A percentile compares a stretch with the other conserved stretches of the same genome.
Evolutionary conservation across 495 filamentous ascomycete genomes (phyloP).

Genomic region (Monascus purpureus): DNA sequence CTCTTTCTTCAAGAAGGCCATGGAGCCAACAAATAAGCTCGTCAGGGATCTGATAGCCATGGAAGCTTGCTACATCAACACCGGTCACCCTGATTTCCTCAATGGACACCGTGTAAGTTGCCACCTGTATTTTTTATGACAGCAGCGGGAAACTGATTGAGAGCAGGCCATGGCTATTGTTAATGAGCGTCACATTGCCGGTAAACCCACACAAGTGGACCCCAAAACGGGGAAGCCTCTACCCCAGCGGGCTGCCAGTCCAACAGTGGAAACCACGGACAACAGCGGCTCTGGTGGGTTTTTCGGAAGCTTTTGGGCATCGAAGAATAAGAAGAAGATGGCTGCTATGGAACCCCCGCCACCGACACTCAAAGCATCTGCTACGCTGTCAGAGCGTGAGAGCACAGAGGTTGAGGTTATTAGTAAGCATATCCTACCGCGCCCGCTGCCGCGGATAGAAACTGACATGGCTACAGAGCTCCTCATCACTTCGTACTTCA

Average conservation of each 20-base stretch:
- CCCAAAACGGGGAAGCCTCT: constrained; percentile 97
- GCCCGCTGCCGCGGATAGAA: not conserved
- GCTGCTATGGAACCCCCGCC: constrained; percentile 96
- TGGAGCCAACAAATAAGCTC: constrained; percentile 95
- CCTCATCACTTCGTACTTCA: constrained; percentile 92
- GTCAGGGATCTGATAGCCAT: constrained; percentile 86
- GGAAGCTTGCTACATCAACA: constrained; percentile 98
- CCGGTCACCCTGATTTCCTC: constrained; percentile 94
- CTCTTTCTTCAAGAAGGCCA: constrained; percentile 89
- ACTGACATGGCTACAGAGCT: constrained; percentile 44
- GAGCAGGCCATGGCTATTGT: constrained; percentile 87
- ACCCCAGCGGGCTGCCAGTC: constrained; percentile 59
- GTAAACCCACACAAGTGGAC: constrained; percentile 91
- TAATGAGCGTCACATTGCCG: constrained; percentile 67
- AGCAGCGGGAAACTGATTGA: constrained; percentile 1
- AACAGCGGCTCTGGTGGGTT: constrained; percentile 53
- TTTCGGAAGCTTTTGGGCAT: constrained; percentile 94
- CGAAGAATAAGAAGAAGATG: constrained; percentile 99
- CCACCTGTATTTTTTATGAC: not conserved
- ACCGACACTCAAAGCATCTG: constrained; percentile 82
- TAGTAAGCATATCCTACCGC: constrained; percentile 65
- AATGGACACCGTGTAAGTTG: constrained; percentile 71
- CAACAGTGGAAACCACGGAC: constrained; percentile 40
- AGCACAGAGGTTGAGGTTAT: constrained; percentile 94
- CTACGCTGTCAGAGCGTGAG: constrained; percentile 83